phyloP scores from a whole-genome alignment of 768 basidiomycete species.

The Auricularia cornea region DNA sequence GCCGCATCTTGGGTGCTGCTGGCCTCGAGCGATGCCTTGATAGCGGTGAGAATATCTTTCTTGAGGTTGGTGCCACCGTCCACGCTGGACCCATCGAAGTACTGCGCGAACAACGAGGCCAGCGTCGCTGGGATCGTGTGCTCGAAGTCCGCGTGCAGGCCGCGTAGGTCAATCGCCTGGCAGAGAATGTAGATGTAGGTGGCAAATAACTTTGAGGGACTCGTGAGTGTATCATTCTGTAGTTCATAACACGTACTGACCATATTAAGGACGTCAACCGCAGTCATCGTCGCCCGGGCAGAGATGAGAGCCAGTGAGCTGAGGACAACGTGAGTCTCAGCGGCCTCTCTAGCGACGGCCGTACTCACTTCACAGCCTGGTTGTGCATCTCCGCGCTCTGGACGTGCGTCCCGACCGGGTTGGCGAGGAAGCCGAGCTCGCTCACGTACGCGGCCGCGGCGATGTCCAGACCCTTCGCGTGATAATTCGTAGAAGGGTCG shows the following conservation, averaged over 20 bases:
- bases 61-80: conserved; percentile 23
- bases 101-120: conserved; percentile 38
- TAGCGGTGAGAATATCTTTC: conserved; percentile 15
- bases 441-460: conserved; percentile 72
- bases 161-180: conserved; percentile 76
- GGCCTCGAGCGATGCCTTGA: conserved; percentile 49
- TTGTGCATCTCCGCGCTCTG: conserved; percentile 91
- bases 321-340: conserved; percentile 19
- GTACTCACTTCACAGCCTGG: conserved; percentile 46
- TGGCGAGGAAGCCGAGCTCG: conserved; percentile 75
- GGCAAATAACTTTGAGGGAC: conserved; percentile 36
- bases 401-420: conserved; percentile 75
- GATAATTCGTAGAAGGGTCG: conserved; percentile 75
- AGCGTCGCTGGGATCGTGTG: conserved; percentile 40
- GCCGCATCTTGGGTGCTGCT: conserved; percentile 36
- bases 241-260: conserved; percentile 16
- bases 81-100: conserved; percentile 29
- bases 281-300: conserved; percentile 22
- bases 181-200: conserved; percentile 72
- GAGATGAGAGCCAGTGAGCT: conserved; percentile 25
- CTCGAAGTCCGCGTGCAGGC: conserved; percentile 59
- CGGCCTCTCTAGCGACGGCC: conserved; percentile 22
- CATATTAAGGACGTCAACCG: conserved; percentile 23
- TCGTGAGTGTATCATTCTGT: neutral
- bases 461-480: conserved; percentile 79